Evolutionary conservation across 2,329 filamentous ascomycete genomes (phyloP).

Genomic region (Cyphellophora attinorum): DNA sequence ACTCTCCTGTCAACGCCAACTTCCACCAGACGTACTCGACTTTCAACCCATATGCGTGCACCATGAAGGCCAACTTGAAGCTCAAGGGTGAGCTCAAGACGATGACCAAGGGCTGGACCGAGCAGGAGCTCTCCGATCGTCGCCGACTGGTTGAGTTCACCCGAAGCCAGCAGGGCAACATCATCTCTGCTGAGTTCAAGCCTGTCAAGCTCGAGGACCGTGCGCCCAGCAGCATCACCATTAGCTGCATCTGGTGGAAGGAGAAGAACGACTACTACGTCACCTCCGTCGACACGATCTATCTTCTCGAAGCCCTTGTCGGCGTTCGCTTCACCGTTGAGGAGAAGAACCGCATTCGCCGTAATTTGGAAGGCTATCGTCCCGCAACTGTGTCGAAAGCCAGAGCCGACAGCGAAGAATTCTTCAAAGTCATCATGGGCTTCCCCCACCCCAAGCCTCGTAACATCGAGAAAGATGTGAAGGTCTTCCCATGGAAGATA

Average conservation of each 20-base stretch:
- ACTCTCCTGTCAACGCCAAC: slow-evolving; percentile 37
- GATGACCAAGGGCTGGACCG: slow-evolving; percentile 77
- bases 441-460: slow-evolving; percentile 91
- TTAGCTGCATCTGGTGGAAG: slow-evolving; percentile 96
- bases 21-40: slow-evolving; percentile 31
- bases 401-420: slow-evolving; percentile 85
- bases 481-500: slow-evolving; percentile 96
- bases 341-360: slow-evolving; percentile 94
- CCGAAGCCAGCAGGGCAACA: slow-evolving; percentile 71
- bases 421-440: slow-evolving; percentile 98
- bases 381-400: slow-evolving; percentile 89
- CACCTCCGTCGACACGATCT: slow-evolving; percentile 94
- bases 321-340: slow-evolving; percentile 83
- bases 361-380: slow-evolving; percentile 89
- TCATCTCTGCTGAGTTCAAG: slow-evolving; percentile 70
- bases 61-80: slow-evolving; percentile 70
- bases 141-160: slow-evolving; percentile 82
- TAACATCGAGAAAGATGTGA: slow-evolving; percentile 98
- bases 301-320: slow-evolving; percentile 83
- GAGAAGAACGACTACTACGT: slow-evolving; percentile 87
- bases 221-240: slow-evolving; percentile 75
- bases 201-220: slow-evolving; percentile 71
- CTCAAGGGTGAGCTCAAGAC: slow-evolving; percentile 74
- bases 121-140: slow-evolving; percentile 69
- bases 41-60: slow-evolving; percentile 73